These are phyloP conservation scores for Aspergillus sp. DNA, from an alignment of 2,329 filamentous ascomycete genomes.

Conservation along the genomic window DNA sequence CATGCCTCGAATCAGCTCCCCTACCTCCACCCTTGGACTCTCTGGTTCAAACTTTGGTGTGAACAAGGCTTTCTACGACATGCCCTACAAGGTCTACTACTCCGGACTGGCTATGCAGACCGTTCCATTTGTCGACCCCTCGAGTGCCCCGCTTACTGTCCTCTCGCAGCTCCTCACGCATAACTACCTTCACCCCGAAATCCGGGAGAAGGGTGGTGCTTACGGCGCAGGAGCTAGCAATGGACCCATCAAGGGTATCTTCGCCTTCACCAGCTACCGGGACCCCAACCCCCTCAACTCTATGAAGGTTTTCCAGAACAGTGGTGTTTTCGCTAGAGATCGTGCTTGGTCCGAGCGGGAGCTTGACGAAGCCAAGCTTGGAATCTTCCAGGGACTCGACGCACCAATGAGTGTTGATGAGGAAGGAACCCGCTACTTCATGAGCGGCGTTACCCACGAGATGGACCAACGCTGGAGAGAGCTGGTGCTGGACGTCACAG, in stretches of 20 bases:
- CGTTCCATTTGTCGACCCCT: conserved; percentile 70
- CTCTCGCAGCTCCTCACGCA: conserved; percentile 90
- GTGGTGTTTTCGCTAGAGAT: conserved; percentile 77
- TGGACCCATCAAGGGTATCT: conserved; percentile 73
- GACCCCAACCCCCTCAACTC: conserved; percentile 93
- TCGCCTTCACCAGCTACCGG: conserved; percentile 94
- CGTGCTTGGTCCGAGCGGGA: conserved; percentile 78
- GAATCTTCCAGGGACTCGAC: conserved; percentile 87
- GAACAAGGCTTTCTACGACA: conserved; percentile 78
- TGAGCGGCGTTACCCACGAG: conserved; percentile 77
- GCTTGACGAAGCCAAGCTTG: conserved; percentile 92
- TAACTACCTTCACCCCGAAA: conserved; percentile 94
- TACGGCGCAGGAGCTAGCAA: conserved; percentile 91
- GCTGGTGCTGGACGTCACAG: conserved; percentile 78
- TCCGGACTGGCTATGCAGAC: conserved; percentile 78
- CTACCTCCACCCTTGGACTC: conserved; percentile 27
- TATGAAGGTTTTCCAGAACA: conserved; percentile 74
- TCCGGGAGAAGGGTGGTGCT: conserved; percentile 93
- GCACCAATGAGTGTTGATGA: conserved; percentile 81
- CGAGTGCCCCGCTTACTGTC: conserved; percentile 77
- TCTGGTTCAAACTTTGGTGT: conserved; percentile 34
- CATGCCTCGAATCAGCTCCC: conserved; percentile 46
- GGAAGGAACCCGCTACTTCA: conserved; percentile 81
- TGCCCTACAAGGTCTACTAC: conserved; percentile 97
- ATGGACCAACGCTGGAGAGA: conserved; percentile 85